These are phyloP conservation scores for Fraxinus cuspidata DNA, from an alignment of 257 asterid genomes.

Conservation along the genomic window DNA sequence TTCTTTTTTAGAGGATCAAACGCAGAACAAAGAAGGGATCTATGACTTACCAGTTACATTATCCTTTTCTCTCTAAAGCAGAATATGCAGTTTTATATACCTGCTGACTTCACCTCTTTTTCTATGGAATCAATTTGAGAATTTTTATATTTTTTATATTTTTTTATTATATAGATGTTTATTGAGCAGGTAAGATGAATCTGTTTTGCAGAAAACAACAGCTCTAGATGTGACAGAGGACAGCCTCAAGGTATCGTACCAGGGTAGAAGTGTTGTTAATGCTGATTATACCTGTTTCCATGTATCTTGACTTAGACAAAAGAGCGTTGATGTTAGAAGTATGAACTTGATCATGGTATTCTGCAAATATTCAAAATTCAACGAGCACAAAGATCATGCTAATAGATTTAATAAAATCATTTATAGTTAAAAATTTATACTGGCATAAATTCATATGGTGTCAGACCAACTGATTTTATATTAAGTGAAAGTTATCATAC, in stretches of 20 bases:
- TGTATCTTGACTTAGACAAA: conserved; percentile 18
- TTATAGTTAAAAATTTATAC: neutral
- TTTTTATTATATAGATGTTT: conserved; percentile 5
- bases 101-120: neutral
- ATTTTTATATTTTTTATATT: conserved; percentile 9
- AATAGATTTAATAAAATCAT: neutral
- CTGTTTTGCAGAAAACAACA: conserved; percentile 74
- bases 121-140: conserved; percentile 10
- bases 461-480: neutral
- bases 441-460: neutral
- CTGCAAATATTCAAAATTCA: neutral
- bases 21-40: conserved; percentile 10
- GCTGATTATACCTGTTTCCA: conserved; percentile 13
- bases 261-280: conserved; percentile 23
- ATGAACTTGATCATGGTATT: conserved; percentile 10
- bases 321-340: conserved; percentile 3
- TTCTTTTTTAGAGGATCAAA: neutral
- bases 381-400: neutral
- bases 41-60: neutral
- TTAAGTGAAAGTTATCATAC: neutral
- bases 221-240: conserved; percentile 85
- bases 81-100: neutral
- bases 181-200: conserved; percentile 34
- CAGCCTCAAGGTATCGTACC: conserved; percentile 74
- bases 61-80: neutral